Evolutionary conservation across 2,329 filamentous ascomycete species (phyloP), one percentile per base, ranked within the genome.

Genomic region (Colletotrichum sp.): DNA sequence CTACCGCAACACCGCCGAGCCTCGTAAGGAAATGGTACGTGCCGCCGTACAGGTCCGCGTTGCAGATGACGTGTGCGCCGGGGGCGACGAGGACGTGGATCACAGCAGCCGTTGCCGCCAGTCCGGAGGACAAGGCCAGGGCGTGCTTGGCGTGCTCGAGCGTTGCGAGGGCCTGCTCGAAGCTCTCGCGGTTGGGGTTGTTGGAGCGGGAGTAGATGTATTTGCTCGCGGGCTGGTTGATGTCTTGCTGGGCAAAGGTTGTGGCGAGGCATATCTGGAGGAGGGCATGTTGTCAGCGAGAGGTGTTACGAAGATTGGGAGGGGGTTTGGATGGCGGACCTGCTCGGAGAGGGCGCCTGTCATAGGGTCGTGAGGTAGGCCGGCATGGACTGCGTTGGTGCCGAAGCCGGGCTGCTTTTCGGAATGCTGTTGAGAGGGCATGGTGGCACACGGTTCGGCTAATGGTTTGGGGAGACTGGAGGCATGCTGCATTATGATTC

Each of bases 381-480:
- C 16, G 16, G 36, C 36, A 8, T 44, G 36, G 36, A 44, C 36
- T 18, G 36, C 16, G 36, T 44, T 44, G 8, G 36, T 44, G 36
- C 36, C 36, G 36, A 44, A 44, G 16, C 36, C 16, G 16, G 5
- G 36, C 36, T 44, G 36, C 8, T 18, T 44, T 2, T 44, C 36
- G 36, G 8, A 44, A 44, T 44, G 36, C 0, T 44, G 8, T 16
- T 44, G 36, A 10, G 36, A 44, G 36, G 16, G 36, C 36, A 44
- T 44, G 36, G 36, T 44, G 16, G 0, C 15, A 44, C 4, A 1
- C 16, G 8, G 5, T 0, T 44, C 8, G 36, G 36, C 36, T 44
- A n/a, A 18, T 18, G 36, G 8, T n/a, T 5, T 0, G 8, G 1
- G 0, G 16, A 9, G 5, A 16, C 36, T 18, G 8, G 16, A 44